A percentile compares a stretch with the other conserved stretches of the same genome.
phyloP scores from a whole-genome alignment of 2,329 filamentous ascomycete genomes.

The Aspergillus uvarum region DNA sequence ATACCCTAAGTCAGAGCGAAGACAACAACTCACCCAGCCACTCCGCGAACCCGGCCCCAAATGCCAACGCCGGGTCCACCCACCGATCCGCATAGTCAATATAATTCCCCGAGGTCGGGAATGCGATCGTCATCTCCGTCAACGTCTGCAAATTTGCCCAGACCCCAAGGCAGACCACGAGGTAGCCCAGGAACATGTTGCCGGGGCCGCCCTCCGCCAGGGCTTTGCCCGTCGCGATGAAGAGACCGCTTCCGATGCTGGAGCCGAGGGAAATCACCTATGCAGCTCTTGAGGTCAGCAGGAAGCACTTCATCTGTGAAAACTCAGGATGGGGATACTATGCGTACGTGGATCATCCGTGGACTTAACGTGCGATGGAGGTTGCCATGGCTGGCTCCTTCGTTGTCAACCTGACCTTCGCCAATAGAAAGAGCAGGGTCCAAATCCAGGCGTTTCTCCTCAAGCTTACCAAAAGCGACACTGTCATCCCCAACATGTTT shows the following conservation, averaged over 20 bases:
- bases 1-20: neutral
- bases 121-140: conserved; percentile 13
- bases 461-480: too few species aligned
- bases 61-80: conserved; percentile 41
- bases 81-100: conserved; percentile 42
- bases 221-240: conserved; percentile 13
- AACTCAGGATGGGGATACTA: neutral
- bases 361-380: neutral
- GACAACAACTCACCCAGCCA: conserved; percentile 17
- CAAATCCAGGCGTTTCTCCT: neutral
- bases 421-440: neutral
- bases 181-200: conserved; percentile 7
- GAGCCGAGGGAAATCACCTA: conserved; percentile 10
- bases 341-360: neutral
- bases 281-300: neutral
- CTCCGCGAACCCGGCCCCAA: conserved; percentile 34
- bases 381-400: neutral
- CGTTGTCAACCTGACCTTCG: neutral
- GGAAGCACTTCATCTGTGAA: too few species aligned
- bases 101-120: conserved; percentile 37
- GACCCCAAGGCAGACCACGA: conserved; percentile 7
- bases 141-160: conserved; percentile 14
- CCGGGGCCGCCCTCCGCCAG: conserved; percentile 10
- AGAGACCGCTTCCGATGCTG: conserved; percentile 11
- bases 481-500: neutral